A percentile compares a stretch with the other conserved stretches of the same genome.
These are phyloP conservation scores for Paratinospora sagittata DNA, from an alignment of 164 flowering plant species.

Conservation along the genomic window DNA sequence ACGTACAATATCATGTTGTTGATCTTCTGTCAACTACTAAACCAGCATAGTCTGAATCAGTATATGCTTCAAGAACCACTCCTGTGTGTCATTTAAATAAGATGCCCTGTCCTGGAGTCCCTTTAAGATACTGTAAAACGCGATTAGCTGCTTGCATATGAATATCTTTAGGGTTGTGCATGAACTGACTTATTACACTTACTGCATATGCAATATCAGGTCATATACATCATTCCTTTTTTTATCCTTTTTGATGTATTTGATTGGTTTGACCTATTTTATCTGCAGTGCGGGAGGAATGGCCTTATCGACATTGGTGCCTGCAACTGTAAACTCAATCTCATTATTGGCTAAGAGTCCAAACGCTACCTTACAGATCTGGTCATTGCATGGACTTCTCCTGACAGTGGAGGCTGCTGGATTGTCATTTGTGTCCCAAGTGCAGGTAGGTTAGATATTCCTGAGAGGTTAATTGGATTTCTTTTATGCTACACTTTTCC, in stretches of 20 bases:
- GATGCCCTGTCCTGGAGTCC: too few species aligned
- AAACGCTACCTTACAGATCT: constrained; percentile 56
- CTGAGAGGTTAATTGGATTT: background rate
- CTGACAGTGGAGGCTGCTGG: constrained; percentile 96
- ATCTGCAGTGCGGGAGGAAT: constrained; percentile 97
- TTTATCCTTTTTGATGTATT: background rate
- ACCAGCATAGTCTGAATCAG: too few species aligned
- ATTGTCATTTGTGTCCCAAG: constrained; percentile 87
- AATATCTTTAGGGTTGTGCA: too few species aligned
- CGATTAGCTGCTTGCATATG: too few species aligned
- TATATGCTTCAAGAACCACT: too few species aligned
- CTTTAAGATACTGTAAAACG: too few species aligned
- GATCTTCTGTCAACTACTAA: too few species aligned
- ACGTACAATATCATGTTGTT: too few species aligned
- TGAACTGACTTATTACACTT: too few species aligned
- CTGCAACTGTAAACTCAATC: constrained; percentile 77
- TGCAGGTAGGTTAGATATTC: constrained; percentile 55
- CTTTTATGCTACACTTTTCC: background rate
- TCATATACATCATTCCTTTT: too few species aligned
- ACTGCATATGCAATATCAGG: too few species aligned
- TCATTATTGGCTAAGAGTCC: constrained; percentile 73
- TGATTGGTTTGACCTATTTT: constrained; percentile 18
- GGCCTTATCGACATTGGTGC: constrained; percentile 90
- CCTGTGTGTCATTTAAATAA: too few species aligned
- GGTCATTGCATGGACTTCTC: constrained; percentile 97